Percentiles rank a stretch among this genome's conserved stretches.
These are phyloP conservation scores for Cystobasidium ongulense DNA, from an alignment of 768 basidiomycete genomes.

Conservation along the genomic window DNA sequence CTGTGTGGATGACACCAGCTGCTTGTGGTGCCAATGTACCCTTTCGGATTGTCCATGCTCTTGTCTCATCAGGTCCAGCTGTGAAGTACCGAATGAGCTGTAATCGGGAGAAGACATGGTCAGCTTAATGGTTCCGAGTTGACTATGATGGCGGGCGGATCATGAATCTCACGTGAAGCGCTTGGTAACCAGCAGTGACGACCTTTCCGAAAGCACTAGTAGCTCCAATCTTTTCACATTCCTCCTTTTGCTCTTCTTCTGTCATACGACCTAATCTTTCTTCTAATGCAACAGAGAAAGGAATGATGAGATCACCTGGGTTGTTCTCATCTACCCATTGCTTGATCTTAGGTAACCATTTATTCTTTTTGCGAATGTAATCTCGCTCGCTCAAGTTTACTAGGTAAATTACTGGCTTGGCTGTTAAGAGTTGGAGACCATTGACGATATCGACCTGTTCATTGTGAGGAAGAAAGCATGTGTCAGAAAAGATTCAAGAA, in stretches of 20 bases:
- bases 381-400: slow-evolving; percentile 94
- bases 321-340: slow-evolving; percentile 94
- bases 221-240: slow-evolving; percentile 68
- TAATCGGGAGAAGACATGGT: background rate
- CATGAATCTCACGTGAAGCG: slow-evolving; percentile 59
- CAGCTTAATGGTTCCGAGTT: background rate
- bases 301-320: slow-evolving; percentile 88
- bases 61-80: slow-evolving; percentile 90
- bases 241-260: slow-evolving; percentile 56
- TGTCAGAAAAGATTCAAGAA: background rate
- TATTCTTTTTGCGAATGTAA: slow-evolving; percentile 95
- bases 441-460: slow-evolving; percentile 81
- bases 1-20: slow-evolving; percentile 90
- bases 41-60: slow-evolving; percentile 92
- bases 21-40: slow-evolving; percentile 94
- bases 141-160: background rate
- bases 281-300: slow-evolving; percentile 92
- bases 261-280: slow-evolving; percentile 64
- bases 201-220: slow-evolving; percentile 68
- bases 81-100: slow-evolving; percentile 95
- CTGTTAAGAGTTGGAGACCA: slow-evolving; percentile 77
- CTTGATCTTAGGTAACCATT: slow-evolving; percentile 55
- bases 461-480: background rate
- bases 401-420: slow-evolving; percentile 94
- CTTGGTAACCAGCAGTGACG: slow-evolving; percentile 83